These are phyloP conservation scores for Botrytis aclada DNA, from an alignment of 2,329 filamentous ascomycete genomes.

Conservation along the genomic window DNA sequence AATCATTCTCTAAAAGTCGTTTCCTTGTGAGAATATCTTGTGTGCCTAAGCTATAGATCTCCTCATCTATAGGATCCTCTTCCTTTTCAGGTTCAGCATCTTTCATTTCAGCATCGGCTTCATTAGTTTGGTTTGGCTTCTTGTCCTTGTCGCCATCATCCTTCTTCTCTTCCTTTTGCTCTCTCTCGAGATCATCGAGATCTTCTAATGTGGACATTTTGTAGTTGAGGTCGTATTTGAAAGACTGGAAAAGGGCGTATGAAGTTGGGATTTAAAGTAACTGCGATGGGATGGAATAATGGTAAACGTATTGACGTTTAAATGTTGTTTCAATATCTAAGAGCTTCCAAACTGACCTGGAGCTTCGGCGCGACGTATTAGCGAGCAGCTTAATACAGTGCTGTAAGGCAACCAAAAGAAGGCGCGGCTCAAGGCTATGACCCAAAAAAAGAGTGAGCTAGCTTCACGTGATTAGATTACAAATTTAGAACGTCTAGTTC, in stretches of 20 bases:
- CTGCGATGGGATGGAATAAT: constrained; percentile 12
- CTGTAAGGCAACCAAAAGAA: constrained; percentile 21
- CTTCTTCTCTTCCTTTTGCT: constrained; percentile 62
- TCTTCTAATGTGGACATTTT: constrained; percentile 75
- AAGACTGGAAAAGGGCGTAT: not conserved
- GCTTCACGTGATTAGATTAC: not conserved
- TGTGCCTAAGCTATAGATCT: constrained; percentile 90
- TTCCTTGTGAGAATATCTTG: constrained; percentile 89
- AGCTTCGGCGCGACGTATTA: constrained; percentile 28
- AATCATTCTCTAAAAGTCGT: constrained; percentile 93
- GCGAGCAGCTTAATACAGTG: constrained; percentile 9
- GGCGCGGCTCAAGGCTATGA: constrained; percentile 17
- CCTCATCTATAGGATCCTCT: constrained; percentile 83
- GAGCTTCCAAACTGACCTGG: constrained; percentile 26
- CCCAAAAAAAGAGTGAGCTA: not conserved
- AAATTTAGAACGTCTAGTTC: not conserved
- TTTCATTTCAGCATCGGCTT: constrained; percentile 86
- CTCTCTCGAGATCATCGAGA: constrained; percentile 71
- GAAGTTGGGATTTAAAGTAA: not conserved
- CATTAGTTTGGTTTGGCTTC: constrained; percentile 50
- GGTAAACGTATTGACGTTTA: constrained; percentile 6
- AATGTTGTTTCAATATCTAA: constrained; percentile 23
- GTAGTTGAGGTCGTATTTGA: constrained; percentile 23
- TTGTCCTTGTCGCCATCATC: constrained; percentile 54
- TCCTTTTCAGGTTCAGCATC: constrained; percentile 72